These are phyloP conservation scores for Cercospora zeae-maydis DNA, from an alignment of 2,329 filamentous ascomycete genomes.

Conservation along the genomic window DNA sequence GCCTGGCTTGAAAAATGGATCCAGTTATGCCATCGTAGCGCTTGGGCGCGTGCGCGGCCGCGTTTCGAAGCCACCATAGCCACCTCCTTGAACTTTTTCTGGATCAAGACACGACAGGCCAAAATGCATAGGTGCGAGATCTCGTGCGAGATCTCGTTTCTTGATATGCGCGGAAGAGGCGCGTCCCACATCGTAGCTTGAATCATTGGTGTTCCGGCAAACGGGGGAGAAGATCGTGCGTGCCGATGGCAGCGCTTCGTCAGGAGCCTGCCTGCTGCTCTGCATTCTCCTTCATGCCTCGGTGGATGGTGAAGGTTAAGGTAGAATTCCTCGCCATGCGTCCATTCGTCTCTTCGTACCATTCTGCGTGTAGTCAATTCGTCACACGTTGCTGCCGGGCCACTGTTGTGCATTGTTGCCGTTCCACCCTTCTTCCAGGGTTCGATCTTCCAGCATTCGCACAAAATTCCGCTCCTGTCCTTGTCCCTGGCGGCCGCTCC, in stretches of 20 bases:
- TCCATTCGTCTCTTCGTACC: neutral
- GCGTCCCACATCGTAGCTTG: neutral
- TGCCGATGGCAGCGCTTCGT: neutral
- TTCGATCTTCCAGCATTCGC: conserved; percentile 88
- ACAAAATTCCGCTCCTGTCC: conserved; percentile 71
- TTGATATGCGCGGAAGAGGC: neutral
- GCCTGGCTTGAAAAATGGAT: neutral
- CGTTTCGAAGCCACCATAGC: neutral
- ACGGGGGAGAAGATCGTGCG: neutral
- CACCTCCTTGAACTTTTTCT: conserved; percentile 7
- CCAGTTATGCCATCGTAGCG: neutral
- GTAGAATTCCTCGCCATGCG: neutral
- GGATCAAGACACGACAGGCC: neutral
- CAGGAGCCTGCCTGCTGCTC: conserved; percentile 2
- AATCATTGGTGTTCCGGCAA: neutral
- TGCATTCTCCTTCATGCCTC: neutral
- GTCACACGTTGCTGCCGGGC: conserved; percentile 13
- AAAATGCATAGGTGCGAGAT: neutral
- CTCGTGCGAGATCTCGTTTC: neutral
- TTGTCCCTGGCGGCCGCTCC: conserved; percentile 49
- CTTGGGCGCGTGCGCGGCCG: neutral
- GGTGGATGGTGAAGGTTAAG: neutral
- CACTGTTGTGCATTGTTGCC: conserved; percentile 21
- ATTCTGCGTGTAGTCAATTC: neutral
- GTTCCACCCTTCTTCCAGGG: conserved; percentile 77